Evolutionary conservation across 179 eudicot genomes (phyloP), one percentile per base, ranked within the genome.

Genomic region (Pouteria campechiana): DNA sequence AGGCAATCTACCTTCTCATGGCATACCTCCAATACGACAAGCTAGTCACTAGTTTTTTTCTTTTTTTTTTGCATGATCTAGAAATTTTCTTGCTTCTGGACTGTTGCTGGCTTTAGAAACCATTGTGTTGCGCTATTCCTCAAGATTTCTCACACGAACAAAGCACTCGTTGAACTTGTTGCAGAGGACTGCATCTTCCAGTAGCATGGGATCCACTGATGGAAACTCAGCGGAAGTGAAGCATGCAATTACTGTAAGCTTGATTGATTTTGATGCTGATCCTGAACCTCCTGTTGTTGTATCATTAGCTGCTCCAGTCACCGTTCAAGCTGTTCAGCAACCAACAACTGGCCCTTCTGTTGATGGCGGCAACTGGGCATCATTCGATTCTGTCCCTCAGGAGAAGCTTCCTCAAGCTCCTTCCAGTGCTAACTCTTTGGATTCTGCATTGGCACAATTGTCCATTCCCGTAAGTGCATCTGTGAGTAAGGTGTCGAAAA

Each of bases 191-290:
- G 74, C 69, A 37, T 87, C 94, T 52, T 83, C 85, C 40, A 73
- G 88, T 68, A 92, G 96, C 68, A 61, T 92, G 75, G 81, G 83
- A 39, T 79, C 93, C 46, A 68, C 76, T 25, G 76, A 79, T 63
- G 89, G 70, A 32, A 79, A 69, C 33, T 78, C 83, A 9, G 25
- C 73, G 8, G 94, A 83, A 67, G 16, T 46, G 41, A 92, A 60
- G 70, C 58, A n/a, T 33, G 84, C 73, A 58, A 60, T 59, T 56
- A 72, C 93, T 13, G 64, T 51, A 29, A 52, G 40, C 32, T 75
- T 92, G 49, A 92, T 92, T 48, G 92, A 92, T 69, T 87, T 92
- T 68, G 92, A 82, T 58, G 76, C 76, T 66, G 86, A 65, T 44
- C 71, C 90, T 37, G 76, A 77, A 61, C 78, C 83, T 27, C 65